Conservation (phyloP, 495 filamentous ascomycete species). For the Hamigera avellanea region DNA sequence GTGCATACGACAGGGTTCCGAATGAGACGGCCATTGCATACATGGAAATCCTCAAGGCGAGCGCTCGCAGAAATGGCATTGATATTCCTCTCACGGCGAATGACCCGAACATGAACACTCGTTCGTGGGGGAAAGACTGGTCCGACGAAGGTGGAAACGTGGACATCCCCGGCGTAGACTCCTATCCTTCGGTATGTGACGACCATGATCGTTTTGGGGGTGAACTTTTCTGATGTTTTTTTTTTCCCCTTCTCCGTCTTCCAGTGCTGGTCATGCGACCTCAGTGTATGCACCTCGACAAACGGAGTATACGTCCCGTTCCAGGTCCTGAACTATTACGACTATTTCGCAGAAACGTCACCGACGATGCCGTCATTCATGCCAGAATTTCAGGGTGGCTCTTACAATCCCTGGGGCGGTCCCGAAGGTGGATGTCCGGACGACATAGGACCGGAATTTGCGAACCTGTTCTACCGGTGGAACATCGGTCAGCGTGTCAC, state of each 20-base stretch:
- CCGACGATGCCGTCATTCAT: slow-evolving; percentile 45
- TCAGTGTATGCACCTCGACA: slow-evolving; percentile 42
- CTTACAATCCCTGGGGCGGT: slow-evolving; percentile 50
- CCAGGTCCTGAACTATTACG: slow-evolving; percentile 37
- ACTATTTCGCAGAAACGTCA: slow-evolving; percentile 41
- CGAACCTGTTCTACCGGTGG: slow-evolving; percentile 49
- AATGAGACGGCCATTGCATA: slow-evolving; percentile 39
- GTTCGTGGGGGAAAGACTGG: slow-evolving; percentile 45
- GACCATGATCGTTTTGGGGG: not conserved
- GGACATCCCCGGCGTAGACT: slow-evolving; percentile 45
- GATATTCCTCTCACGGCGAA: slow-evolving; percentile 42
- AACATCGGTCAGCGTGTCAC: slow-evolving; percentile 44
- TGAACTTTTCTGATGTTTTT: not conserved
- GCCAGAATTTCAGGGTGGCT: slow-evolving; percentile 55
- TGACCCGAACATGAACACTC: slow-evolving; percentile 38
- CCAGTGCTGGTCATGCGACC: slow-evolving; percentile 50
- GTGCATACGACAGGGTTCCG: slow-evolving; percentile 24
- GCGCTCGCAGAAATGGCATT: slow-evolving; percentile 41
- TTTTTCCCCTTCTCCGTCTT: too few species aligned
- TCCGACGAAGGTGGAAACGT: slow-evolving; percentile 42
- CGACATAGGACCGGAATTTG: slow-evolving; percentile 36
- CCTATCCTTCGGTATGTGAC: slow-evolving; percentile 41
- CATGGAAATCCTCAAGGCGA: slow-evolving; percentile 42
- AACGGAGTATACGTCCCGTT: slow-evolving; percentile 45
- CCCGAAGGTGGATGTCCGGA: slow-evolving; percentile 41